Conservation (phyloP, 2,329 filamentous ascomycete species). For the Penicillium sp. region DNA sequence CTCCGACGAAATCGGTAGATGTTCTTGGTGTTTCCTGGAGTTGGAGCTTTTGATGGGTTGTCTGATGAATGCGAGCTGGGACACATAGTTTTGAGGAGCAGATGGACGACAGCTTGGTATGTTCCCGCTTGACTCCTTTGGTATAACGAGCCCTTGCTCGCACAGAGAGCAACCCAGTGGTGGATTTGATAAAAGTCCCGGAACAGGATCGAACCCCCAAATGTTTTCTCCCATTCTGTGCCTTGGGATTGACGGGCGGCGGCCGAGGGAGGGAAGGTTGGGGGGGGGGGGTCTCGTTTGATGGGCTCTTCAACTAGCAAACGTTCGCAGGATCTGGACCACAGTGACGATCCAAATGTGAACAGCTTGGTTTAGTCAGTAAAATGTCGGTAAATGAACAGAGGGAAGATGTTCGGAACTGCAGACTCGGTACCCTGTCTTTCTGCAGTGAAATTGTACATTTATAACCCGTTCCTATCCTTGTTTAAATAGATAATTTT, state of each 20-base stretch:
- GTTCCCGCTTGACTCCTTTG: not conserved
- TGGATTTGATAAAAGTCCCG: not conserved
- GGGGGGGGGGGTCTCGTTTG: too few species aligned
- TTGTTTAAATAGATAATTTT: not conserved
- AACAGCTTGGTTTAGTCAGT: too few species aligned
- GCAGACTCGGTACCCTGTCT: not conserved
- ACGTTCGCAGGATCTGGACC: not conserved
- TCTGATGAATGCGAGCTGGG: not conserved
- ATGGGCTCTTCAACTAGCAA: not conserved
- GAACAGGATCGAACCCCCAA: not conserved
- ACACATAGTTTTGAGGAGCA: not conserved
- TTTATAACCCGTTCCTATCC: not conserved
- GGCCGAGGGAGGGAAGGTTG: not conserved
- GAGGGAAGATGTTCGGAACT: not conserved
- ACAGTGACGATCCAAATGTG: too few species aligned
- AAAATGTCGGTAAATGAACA: not conserved
- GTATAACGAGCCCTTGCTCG: not conserved
- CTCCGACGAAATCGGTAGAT: not conserved
- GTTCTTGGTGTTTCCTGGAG: not conserved
- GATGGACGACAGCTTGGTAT: not conserved
- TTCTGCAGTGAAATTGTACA: not conserved
- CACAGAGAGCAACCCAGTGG: not conserved
- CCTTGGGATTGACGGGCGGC: not conserved
- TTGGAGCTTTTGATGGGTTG: not conserved
- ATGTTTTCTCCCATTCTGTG: not conserved